Base-by-base conservation (phyloP, 73 alveolate genomes). In the Uronychia setigera region DNA sequence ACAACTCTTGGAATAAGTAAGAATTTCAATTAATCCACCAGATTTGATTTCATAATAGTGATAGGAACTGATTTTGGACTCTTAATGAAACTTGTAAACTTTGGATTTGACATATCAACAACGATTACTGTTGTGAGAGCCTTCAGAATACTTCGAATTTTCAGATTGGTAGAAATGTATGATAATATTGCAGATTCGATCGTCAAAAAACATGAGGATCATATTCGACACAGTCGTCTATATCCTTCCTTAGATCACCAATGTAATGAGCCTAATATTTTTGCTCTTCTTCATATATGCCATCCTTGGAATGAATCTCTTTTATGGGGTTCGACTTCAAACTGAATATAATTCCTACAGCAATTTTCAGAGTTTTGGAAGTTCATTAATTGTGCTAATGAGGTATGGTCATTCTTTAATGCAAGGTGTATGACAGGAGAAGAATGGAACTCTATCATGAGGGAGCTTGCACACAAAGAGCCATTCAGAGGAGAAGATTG, bases 391-490 rank as follows among this genome's bases (percentile, higher is more conserved):
- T 1, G 29, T 80, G 26, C 33, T 80, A 29, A 11, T 80, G n/a
- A n/a, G n/a, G n/a, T n/a, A n/a, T n/a, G n/a, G n/a, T n/a, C n/a
- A n/a, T n/a, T n/a, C n/a, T n/a, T n/a, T n/a, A n/a, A n/a, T n/a
- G n/a, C n/a, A 29, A 1, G 87, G 58, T 84, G 92, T 32, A 9
- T 85, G 26, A 89, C 95, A 26, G 95, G 95, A 5, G 95, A 89
- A 76, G 86, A 79, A 60, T 89, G 95, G 95, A 79, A 84, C 75
- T 82, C 79, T 11, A 85, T 89, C 0, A 89, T 89, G 95, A 46
- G 34, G 26, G 95, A 89, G 46, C 28, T 79, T 29, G 87, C 87
- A 0, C 11, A 33, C 11, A 58, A 13, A 30, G 79, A 80, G 26
- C 78, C 58, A 31, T 80, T 57, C 77, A 58, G 58, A 0, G 34